A percentile compares a stretch with the other conserved stretches of the same genome.
phyloP scores from a whole-genome alignment of 495 filamentous ascomycete genomes.

The Penicillium ochrochloron region DNA sequence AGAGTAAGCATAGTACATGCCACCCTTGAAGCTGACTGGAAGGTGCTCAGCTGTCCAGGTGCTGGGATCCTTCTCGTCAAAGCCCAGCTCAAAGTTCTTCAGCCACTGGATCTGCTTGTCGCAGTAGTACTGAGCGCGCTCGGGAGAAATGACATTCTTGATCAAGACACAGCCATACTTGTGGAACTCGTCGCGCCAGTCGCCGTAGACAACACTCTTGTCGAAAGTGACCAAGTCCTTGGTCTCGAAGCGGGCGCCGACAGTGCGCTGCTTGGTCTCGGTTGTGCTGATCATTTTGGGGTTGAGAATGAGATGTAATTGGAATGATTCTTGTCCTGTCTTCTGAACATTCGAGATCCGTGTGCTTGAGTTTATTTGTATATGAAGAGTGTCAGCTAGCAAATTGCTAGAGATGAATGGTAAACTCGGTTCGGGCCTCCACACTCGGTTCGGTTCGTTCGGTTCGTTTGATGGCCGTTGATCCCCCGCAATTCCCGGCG shows the following conservation, averaged over 20 bases:
- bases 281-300: constrained; percentile 7
- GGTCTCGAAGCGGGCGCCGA: constrained; percentile 8
- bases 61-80: constrained; percentile 23
- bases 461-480: background rate
- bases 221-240: constrained; percentile 2
- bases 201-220: background rate
- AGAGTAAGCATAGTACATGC: constrained; percentile 39
- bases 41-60: constrained; percentile 48
- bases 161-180: constrained; percentile 39
- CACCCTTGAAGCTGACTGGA: constrained; percentile 44
- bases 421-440: background rate
- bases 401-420: background rate
- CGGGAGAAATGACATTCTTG: constrained; percentile 20
- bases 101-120: constrained; percentile 46
- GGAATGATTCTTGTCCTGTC: background rate
- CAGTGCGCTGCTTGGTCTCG: constrained; percentile 3
- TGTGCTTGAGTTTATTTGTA: background rate
- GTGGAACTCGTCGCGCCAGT: constrained; percentile 47
- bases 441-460: constrained; percentile 5
- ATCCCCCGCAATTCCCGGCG: background rate
- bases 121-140: constrained; percentile 37
- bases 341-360: background rate
- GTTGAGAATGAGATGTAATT: background rate
- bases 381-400: background rate
- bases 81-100: constrained; percentile 41